Evolutionary conservation across 2,329 filamentous ascomycete species (phyloP).

Genomic region (Annulohypoxylon truncatum): DNA sequence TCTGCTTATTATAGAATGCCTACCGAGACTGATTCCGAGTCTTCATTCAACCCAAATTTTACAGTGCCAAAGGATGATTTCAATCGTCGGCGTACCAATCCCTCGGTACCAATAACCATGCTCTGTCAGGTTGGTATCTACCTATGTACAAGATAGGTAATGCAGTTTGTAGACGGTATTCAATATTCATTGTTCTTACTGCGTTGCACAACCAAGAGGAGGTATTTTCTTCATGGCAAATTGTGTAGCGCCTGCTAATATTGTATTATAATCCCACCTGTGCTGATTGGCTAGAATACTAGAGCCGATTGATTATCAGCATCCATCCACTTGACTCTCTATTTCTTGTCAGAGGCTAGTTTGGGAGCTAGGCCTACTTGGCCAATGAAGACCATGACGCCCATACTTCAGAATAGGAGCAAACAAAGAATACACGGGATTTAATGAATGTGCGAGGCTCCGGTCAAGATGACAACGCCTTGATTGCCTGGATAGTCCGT

Average conservation of each 20-base stretch:
- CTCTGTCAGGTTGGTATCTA: no score
- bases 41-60: neutral
- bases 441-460: neutral
- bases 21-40: constrained; percentile 2
- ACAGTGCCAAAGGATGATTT: neutral
- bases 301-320: neutral
- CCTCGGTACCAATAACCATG: neutral
- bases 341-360: neutral
- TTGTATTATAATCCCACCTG: constrained; percentile 1
- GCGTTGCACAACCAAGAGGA: constrained; percentile 4
- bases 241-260: neutral
- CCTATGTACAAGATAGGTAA: neutral
- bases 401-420: neutral
- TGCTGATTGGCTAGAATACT: constrained; percentile 8
- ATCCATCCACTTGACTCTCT: neutral
- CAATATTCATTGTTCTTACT: neutral
- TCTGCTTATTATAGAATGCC: neutral
- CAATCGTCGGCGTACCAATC: constrained; percentile 12
- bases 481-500: neutral
- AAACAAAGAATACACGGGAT: neutral
- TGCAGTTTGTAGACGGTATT: neutral
- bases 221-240: neutral
- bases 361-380: neutral
- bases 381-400: neutral
- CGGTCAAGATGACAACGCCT: neutral